Evolutionary conservation across 2,329 filamentous ascomycete species (phyloP).

Genomic region (Phialemoniopsis sp.): DNA sequence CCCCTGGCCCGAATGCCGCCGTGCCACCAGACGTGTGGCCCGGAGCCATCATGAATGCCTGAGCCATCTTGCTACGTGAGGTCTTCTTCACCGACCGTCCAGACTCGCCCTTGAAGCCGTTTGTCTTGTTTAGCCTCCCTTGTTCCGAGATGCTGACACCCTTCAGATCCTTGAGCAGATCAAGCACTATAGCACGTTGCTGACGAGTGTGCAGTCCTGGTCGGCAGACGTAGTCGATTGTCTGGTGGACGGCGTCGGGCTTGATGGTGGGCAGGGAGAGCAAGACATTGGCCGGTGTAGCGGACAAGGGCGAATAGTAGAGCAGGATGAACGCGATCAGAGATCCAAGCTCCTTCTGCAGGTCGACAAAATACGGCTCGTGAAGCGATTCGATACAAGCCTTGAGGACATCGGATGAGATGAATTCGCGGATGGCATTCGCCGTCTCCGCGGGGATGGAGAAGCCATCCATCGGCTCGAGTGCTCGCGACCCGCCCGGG

Average conservation of each 20-base stretch:
- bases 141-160: constrained; percentile 92
- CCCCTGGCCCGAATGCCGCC: constrained; percentile 4
- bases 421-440: constrained; percentile 78
- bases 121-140: constrained; percentile 69
- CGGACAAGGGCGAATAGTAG: constrained; percentile 65
- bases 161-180: constrained; percentile 79
- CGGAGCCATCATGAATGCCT: constrained; percentile 60
- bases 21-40: constrained; percentile 17
- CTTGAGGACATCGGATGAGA: constrained; percentile 82
- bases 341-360: constrained; percentile 85
- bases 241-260: constrained; percentile 60
- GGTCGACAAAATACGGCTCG: constrained; percentile 93
- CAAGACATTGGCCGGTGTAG: constrained; percentile 72
- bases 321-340: constrained; percentile 83
- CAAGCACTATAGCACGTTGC: constrained; percentile 77
- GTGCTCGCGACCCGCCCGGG: constrained; percentile 9
- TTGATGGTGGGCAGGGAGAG: constrained; percentile 75
- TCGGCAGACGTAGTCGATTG: constrained; percentile 56
- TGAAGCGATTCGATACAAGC: constrained; percentile 87
- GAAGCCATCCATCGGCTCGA: constrained; percentile 19
- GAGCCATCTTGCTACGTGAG: constrained; percentile 55
- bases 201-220: constrained; percentile 62
- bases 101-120: constrained; percentile 23
- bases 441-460: constrained; percentile 51
- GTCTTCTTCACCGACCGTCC: constrained; percentile 30